Conservation (phyloP, 805 yeast species). For the Cyberlindnera suaveolens region DNA sequence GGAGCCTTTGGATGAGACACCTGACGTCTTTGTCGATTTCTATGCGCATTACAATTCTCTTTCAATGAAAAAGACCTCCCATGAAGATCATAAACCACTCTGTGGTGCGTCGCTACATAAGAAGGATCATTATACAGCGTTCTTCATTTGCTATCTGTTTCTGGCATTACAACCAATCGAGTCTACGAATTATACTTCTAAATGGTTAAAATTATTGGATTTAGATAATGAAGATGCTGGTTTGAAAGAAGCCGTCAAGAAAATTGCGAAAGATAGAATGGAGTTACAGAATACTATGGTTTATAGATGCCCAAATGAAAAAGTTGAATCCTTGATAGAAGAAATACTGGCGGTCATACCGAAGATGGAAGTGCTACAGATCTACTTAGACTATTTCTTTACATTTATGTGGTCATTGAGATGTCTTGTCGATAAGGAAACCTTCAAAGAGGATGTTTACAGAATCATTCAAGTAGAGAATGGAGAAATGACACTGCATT, state of each 20-base stretch:
- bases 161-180: conserved; percentile 2
- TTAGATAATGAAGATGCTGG: conserved; percentile 7
- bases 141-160: conserved; percentile 12
- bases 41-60: conserved; percentile 10
- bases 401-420: conserved; percentile 35
- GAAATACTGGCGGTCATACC: conserved; percentile 32
- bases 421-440: conserved; percentile 38
- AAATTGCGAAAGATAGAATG: conserved; percentile 5
- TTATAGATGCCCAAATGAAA: conserved; percentile 4
- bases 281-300: too few relatives aligned
- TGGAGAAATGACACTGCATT: conserved; percentile 25
- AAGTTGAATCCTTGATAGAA: conserved; percentile 26
- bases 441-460: conserved; percentile 24
- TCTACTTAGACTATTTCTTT: conserved; percentile 35
- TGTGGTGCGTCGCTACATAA: conserved; percentile 10
- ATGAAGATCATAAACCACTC: conserved; percentile 20
- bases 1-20: too few relatives aligned
- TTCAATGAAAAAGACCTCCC: conserved; percentile 12
- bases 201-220: conserved; percentile 17
- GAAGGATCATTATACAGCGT: conserved; percentile 16
- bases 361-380: conserved; percentile 30
- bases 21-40: conserved; percentile 9
- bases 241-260: conserved; percentile 4
- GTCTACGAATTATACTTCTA: neutral
- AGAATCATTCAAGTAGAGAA: conserved; percentile 21